Percentiles rank a stretch among this genome's conserved stretches.
Conservation (phyloP, 768 basidiomycete genomes). For the Grammothele lineata region DNA sequence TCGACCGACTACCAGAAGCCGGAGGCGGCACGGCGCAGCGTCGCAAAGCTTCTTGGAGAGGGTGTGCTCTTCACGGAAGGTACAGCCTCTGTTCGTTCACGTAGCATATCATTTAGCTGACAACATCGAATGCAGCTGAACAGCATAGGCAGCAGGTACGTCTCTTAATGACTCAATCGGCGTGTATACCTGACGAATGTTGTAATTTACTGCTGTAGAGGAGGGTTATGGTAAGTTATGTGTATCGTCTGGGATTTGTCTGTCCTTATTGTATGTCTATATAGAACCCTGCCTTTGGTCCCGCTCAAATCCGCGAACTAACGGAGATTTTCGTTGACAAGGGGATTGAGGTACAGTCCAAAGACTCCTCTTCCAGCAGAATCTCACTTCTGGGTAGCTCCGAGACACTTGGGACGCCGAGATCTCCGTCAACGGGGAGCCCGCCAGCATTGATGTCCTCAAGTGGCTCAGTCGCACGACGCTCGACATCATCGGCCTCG, state of each 20-base stretch:
- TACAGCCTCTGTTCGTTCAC: too few relatives aligned
- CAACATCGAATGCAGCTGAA: constrained; percentile 20
- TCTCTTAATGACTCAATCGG: too few relatives aligned
- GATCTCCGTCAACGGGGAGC: constrained; percentile 23
- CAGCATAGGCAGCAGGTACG: constrained; percentile 37
- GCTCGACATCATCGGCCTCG: constrained; percentile 37
- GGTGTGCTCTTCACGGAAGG: constrained; percentile 45
- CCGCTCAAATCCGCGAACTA: constrained; percentile 51
- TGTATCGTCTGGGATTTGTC: too few relatives aligned
- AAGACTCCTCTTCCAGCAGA: not conserved
- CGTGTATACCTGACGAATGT: not conserved
- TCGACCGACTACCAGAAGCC: constrained; percentile 58
- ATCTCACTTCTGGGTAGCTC: constrained; percentile 14
- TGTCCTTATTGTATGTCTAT: not conserved
- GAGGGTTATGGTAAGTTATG: constrained; percentile 26
- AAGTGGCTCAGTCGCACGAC: constrained; percentile 32
- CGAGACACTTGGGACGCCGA: constrained; percentile 23
- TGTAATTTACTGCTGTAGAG: not conserved
- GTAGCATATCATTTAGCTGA: too few relatives aligned
- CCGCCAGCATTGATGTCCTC: constrained; percentile 27
- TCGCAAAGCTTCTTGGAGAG: constrained; percentile 41
- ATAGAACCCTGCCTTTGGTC: constrained; percentile 69
- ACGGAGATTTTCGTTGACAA: constrained; percentile 57
- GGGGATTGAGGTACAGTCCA: constrained; percentile 37
- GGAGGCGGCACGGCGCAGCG: constrained; percentile 30